A percentile compares a stretch with the other conserved stretches of the same genome.
phyloP scores from a whole-genome alignment of 2,329 filamentous ascomycete genomes.

The Nemania sp. region DNA sequence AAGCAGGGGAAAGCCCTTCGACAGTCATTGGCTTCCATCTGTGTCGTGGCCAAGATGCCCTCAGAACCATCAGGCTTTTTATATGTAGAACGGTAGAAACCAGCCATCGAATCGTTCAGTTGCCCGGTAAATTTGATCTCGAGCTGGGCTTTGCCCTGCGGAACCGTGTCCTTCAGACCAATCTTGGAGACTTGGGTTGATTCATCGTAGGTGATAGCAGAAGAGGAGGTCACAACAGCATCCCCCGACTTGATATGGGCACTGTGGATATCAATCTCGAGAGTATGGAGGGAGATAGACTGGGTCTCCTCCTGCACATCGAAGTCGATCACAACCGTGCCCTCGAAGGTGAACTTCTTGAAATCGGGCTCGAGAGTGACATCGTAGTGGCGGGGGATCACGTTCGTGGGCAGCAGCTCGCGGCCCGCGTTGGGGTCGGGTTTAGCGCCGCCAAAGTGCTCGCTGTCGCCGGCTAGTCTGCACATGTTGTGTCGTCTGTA shows the following conservation, averaged over 20 bases:
- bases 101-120: constrained; percentile 92
- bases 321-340: constrained; percentile 81
- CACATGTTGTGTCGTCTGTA: constrained; percentile 75
- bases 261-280: constrained; percentile 81
- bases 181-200: constrained; percentile 81
- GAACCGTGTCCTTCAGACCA: constrained; percentile 72
- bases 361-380: constrained; percentile 91
- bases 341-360: constrained; percentile 82
- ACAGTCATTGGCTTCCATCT: constrained; percentile 97
- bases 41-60: constrained; percentile 83
- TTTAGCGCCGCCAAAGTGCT: constrained; percentile 57
- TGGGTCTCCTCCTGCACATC: constrained; percentile 83
- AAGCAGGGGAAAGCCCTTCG: constrained; percentile 94
- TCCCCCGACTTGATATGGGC: constrained; percentile 68
- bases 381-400: constrained; percentile 90
- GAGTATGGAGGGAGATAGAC: constrained; percentile 83
- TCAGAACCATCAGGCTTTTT: constrained; percentile 78
- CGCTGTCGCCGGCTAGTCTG: constrained; percentile 59
- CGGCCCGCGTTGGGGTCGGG: constrained; percentile 61
- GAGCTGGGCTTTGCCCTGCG: constrained; percentile 76
- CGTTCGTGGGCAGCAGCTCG: constrained; percentile 87
- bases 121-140: constrained; percentile 76
- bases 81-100: constrained; percentile 95
- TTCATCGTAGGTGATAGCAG: constrained; percentile 73
- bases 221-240: constrained; percentile 59